A percentile compares a stretch with the other conserved stretches of the same genome.
Conservation (phyloP, 345 rosid species). For the Murraya koenigii region DNA sequence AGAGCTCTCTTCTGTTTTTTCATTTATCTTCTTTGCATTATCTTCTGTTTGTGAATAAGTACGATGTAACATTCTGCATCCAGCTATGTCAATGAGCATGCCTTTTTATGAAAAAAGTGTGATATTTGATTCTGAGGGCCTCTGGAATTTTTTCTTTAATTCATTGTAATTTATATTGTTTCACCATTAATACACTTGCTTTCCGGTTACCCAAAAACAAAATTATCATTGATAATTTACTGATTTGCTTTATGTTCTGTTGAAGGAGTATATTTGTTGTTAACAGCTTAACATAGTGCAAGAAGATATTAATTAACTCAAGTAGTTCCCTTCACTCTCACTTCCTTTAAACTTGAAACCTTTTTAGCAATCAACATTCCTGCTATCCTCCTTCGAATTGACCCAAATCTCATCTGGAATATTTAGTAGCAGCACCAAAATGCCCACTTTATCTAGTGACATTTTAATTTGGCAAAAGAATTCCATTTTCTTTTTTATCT, state of each 20-base stretch:
- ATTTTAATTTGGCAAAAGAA: neutral
- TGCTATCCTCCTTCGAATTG: neutral
- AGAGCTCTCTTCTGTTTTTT: constrained; percentile 33
- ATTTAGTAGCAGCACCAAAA: neutral
- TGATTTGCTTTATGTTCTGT: neutral
- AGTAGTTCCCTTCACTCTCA: neutral
- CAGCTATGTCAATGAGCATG: neutral
- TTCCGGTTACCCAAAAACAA: no score
- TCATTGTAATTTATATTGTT: neutral
- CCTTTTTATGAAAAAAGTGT: neutral
- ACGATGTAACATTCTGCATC: neutral
- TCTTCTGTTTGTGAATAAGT: neutral
- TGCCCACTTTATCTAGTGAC: neutral
- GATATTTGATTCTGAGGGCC: neutral
- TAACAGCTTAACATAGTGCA: neutral
- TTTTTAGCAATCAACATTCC: neutral
- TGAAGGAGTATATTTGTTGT: neutral
- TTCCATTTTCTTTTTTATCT: neutral
- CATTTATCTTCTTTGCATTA: neutral
- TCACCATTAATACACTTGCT: no score
- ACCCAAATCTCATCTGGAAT: neutral
- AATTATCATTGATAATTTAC: neutral
- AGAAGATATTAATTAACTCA: neutral
- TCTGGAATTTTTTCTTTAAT: neutral
- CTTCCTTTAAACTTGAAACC: neutral